Evolutionary conservation across 768 basidiomycete genomes (phyloP).

Genomic region (Coprinellus micaceus): DNA sequence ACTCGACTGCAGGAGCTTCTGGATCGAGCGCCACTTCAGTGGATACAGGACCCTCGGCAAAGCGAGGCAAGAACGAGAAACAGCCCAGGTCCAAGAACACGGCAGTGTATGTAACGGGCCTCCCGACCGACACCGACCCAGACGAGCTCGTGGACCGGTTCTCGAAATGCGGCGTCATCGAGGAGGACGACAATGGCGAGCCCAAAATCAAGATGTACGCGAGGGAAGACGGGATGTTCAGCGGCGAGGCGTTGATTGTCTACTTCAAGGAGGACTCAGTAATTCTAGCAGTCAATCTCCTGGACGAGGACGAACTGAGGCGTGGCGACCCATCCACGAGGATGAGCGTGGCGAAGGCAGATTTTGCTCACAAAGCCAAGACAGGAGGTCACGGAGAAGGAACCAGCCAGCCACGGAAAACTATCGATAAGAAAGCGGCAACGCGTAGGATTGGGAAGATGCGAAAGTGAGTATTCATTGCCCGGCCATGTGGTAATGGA

Average conservation of each 20-base stretch:
- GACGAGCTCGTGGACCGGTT: constrained; percentile 86
- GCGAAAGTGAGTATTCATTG: constrained; percentile 59
- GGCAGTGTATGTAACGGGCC: constrained; percentile 82
- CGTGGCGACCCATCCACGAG: constrained; percentile 71
- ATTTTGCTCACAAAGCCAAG: constrained; percentile 68
- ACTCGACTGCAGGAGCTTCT: background rate
- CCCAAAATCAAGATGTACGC: constrained; percentile 97
- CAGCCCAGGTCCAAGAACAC: constrained; percentile 80
- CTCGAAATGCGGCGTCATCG: constrained; percentile 85
- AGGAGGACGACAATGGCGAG: constrained; percentile 87
- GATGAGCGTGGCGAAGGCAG: constrained; percentile 73
- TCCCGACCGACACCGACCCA: constrained; percentile 71
- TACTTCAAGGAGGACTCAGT: constrained; percentile 99
- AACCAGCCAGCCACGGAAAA: constrained; percentile 46
- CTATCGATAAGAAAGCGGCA: constrained; percentile 74
- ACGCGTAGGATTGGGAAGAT: constrained; percentile 77
- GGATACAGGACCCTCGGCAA: constrained; percentile 52
- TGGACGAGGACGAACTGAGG: constrained; percentile 90
- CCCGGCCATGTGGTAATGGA: background rate
- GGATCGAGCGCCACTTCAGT: constrained; percentile 32
- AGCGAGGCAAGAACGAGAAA: constrained; percentile 61
- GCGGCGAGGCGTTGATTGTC: constrained; percentile 91
- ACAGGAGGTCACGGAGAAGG: background rate
- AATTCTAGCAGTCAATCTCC: constrained; percentile 69
- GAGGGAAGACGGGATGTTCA: constrained; percentile 81